Base-by-base conservation (phyloP, 2,329 filamentous ascomycete species). In the Amauroascus verrucosus region DNA sequence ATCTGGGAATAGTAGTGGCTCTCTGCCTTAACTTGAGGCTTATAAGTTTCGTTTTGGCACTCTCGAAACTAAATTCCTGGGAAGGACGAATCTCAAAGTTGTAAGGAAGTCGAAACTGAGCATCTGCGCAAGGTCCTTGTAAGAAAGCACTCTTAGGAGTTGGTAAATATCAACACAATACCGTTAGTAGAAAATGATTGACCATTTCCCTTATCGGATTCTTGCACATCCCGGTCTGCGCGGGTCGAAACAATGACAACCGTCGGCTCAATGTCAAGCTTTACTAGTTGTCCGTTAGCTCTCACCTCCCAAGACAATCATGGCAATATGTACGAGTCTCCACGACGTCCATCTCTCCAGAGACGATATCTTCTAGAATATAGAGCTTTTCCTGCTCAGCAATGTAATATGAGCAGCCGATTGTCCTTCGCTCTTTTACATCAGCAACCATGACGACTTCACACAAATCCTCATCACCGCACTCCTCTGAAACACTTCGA, bases 351-450 rank as follows among this genome's bases (percentile, higher is more conserved):
- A 80, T 65, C n/a, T 81, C 82, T 3, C 83, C 84, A 59, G 81
- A 75, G 14, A 79, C 75, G 8, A 87, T 76, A 60, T 96, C 90
- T 64, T 91, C 83, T 64, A 94, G 82, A 41, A 95, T 75, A 55
- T 80, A 84, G 2, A 96, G 68, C 33, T 76, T 81, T 62, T 86
- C 83, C 37, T 88, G 81, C 24, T 77, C 71, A 5, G 83, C 82
- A 45, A 84, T 74, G 64, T 91, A 95, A 64, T 91, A 95, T 44
- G 87, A 84, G 66, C 89, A 96, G 0, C 91, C 91, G 16, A 95
- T 75, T 0, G 78, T 82, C 0, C 79, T 82, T 28, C 80, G 77
- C n/a, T 83, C 78, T 57, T 78, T 81, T 65, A 91, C 75, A 55
- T 94, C 83, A 22, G 95, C 73, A 0, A 88, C 86, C 81, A 95